Evolutionary conservation across 2,329 filamentous ascomycete genomes (phyloP).

Genomic region (Diplodia intermedia): DNA sequence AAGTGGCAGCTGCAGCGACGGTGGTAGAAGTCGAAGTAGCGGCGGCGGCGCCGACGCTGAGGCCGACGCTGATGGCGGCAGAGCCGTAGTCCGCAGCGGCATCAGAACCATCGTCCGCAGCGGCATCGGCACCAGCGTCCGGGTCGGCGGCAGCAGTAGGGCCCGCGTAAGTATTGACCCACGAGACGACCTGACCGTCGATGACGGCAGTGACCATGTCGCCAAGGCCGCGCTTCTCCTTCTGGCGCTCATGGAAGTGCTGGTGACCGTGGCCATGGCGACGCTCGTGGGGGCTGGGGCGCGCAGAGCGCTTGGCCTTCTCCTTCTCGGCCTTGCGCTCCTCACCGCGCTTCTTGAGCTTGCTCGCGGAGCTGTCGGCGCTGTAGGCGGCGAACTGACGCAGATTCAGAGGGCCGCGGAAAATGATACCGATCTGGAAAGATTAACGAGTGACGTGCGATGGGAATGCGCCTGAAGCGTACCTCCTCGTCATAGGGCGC

Average conservation of each 20-base stretch:
- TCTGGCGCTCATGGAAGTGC: constrained; percentile 56
- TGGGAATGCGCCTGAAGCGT: constrained; percentile 43
- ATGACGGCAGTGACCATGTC: constrained; percentile 65
- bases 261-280: constrained; percentile 57
- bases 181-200: constrained; percentile 63
- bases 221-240: constrained; percentile 57
- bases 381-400: constrained; percentile 74
- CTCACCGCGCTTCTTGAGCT: constrained; percentile 32
- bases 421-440: constrained; percentile 70
- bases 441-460: neutral
- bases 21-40: constrained; percentile 2
- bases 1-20: constrained; percentile 28
- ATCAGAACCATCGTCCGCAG: constrained; percentile 23
- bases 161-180: constrained; percentile 63
- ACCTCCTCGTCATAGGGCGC: constrained; percentile 76
- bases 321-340: constrained; percentile 42
- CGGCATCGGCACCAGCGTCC: constrained; percentile 27
- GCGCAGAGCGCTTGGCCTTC: constrained; percentile 37
- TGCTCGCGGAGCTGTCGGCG: constrained; percentile 47
- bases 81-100: constrained; percentile 10
- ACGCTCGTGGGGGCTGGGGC: constrained; percentile 37
- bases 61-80: constrained; percentile 34
- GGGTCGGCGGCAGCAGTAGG: constrained; percentile 35
- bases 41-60: constrained; percentile 15
- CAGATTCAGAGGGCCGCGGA: constrained; percentile 73